Evolutionary conservation across 1,284 basidiomycete genomes (phyloP), one percentile per base, ranked within the genome.

Genomic region (Microbotryum violaceum): DNA sequence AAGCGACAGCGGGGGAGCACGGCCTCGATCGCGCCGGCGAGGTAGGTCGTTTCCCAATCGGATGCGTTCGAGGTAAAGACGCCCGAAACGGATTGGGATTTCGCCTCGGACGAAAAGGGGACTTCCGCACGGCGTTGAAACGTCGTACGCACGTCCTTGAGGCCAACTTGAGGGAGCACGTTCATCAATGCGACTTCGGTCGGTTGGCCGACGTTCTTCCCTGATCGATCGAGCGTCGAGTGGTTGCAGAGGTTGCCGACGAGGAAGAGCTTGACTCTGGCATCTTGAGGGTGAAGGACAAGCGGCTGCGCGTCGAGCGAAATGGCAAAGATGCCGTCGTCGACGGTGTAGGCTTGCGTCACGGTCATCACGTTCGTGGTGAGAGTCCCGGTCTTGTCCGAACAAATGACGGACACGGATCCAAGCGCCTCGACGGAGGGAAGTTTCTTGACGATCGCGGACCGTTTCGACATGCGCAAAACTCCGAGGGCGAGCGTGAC

Each of bases 291-390:
- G 18, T 54, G 14, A 46, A 69, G 57, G 37, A 61, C 49, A 5
- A 27, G 66, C 25, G 64, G 49, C 1, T 67, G 62, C n/a, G 66
- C 56, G 0, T 50, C 27, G 77, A 54, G 72, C 74, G 70, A 62
- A n/a, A 94, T 77, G 55, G 82, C 80, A 27, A 89, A 72, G 2
- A 81, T 78, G 9, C 72, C 75, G 72, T 94, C 90, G 70, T 96
- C 92, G 5, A 94, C 86, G 0, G 86, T 82, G 75, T 91, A 97
- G 16, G 86, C 79, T 70, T 91, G 87, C 0, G 86, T 89, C 14
- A 97, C 90, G 0, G 91, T 94, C 81, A 96, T 92, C 71, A 96
- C 89, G 75, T 97, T 97, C 74, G 87, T 90, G 0, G 94, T 98
- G 57, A 97, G 77, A 1, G 93, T 98, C n/a, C 91, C 91, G 48